Evolutionary conservation across 805 yeast genomes (phyloP), one percentile per base, ranked within the genome.

Genomic region (Starmerella stigmatis): DNA sequence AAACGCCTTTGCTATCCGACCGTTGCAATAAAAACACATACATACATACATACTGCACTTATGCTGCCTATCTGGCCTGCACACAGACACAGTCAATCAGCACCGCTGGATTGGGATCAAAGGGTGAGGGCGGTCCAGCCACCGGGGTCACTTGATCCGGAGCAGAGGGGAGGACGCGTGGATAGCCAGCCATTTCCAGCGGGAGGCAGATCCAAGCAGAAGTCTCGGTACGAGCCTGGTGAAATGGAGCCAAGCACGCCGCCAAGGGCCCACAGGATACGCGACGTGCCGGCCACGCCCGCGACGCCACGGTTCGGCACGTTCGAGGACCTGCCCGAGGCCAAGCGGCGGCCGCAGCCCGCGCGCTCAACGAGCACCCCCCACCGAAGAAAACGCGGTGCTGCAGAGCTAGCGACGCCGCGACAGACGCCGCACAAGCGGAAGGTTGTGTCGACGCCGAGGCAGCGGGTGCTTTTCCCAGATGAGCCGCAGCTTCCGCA

Each of bases 271-370:
- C 47, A 48, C 21, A 26, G 47, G 13, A 19, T 31, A n/a, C 40
- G 52, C n/a, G 54, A 35, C 23, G 42, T 41, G 13, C 53, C 53
- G 3, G 45, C 48, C 11, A 56, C 60, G 29, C 60, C 60, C 2
- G 48, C 51, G 13, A 57, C 60, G 12, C 60, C 60, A 12, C 53
- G 56, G 13, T 50, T 48, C 40, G 58, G 57, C 23, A 43, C 56
- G 15, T 47, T 56, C 41, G 57, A 48, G 15, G 59, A 56, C 39
- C 42, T 43, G 23, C 50, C 54, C 15, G 50, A 46, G 31, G 29
- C 25, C 35, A 45, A 40, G n/a, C 38, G 47, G 27, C 42, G 29
- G 35, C 41, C 9, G 27, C 42, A 33, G 35, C 41, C 9, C 31
- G n/a, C 22, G 16, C 17, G 39, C 22, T n/a, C n/a, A n/a, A 27